phyloP scores from a whole-genome alignment of 768 basidiomycete genomes.

The Neoboletus magnificus region DNA sequence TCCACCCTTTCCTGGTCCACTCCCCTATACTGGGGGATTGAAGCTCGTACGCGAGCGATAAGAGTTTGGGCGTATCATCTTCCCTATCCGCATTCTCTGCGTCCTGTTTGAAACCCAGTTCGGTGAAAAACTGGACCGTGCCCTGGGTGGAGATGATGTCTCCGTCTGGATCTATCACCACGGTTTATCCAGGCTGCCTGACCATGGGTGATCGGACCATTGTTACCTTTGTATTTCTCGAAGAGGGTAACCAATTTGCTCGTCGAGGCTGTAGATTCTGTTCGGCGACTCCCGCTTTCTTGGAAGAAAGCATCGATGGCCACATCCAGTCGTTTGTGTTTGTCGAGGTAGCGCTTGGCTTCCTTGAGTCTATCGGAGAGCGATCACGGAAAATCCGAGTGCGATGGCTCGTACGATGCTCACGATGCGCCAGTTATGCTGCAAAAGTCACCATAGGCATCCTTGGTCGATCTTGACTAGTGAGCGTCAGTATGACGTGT shows the following conservation, averaged over 20 bases:
- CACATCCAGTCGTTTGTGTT: conserved; percentile 65
- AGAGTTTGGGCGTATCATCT: conserved; percentile 72
- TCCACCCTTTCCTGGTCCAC: conserved; percentile 71
- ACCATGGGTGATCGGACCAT: conserved; percentile 3
- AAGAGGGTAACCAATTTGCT: conserved; percentile 58
- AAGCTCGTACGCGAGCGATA: conserved; percentile 78
- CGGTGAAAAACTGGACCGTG: conserved; percentile 66
- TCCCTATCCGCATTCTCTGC: conserved; percentile 59
- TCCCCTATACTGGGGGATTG: conserved; percentile 70
- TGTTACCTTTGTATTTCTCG: conserved; percentile 63
- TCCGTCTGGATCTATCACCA: conserved; percentile 49
- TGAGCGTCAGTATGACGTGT: background rate
- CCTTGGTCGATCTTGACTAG: conserved; percentile 33
- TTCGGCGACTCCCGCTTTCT: conserved; percentile 29
- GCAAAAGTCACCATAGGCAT: conserved; percentile 58
- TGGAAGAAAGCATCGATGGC: conserved; percentile 74
- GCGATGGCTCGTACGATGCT: conserved; percentile 29
- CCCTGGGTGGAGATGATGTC: conserved; percentile 75
- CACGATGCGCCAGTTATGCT: conserved; percentile 69
- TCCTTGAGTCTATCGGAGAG: conserved; percentile 39
- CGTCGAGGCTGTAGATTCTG: conserved; percentile 38
- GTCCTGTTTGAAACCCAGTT: conserved; percentile 26
- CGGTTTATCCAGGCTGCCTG: background rate
- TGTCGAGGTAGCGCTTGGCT: conserved; percentile 66
- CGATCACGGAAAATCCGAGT: background rate